phyloP scores from a whole-genome alignment of 148 eudicot genomes.

The Cornus suecica region DNA sequence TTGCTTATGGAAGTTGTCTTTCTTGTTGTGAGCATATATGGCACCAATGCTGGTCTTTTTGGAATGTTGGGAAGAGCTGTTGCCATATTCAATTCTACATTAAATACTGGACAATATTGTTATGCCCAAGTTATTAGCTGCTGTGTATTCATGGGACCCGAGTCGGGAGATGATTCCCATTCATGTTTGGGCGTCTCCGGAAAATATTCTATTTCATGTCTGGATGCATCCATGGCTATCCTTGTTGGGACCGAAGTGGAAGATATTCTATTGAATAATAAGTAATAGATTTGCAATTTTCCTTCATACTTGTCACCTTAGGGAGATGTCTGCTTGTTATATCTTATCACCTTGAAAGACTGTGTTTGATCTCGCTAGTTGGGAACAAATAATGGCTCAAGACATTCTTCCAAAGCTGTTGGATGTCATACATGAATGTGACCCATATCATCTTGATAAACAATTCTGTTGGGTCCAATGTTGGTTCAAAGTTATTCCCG shows the following conservation, averaged over 20 bases:
- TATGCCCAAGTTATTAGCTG: slow-evolving; percentile 72
- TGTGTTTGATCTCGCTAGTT: slow-evolving; percentile 74
- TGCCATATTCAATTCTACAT: slow-evolving; percentile 61
- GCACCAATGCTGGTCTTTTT: slow-evolving; percentile 72
- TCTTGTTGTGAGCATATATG: no score
- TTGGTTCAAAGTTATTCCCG: slow-evolving; percentile 72
- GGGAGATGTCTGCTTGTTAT: slow-evolving; percentile 64
- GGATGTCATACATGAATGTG: slow-evolving; percentile 59
- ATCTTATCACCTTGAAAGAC: slow-evolving; percentile 78
- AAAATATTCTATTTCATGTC: slow-evolving; percentile 67
- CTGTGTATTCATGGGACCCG: slow-evolving; percentile 84
- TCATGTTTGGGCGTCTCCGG: no score
- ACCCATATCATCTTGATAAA: slow-evolving; percentile 74
- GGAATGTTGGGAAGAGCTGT: slow-evolving; percentile 74
- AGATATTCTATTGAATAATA: slow-evolving; percentile 52
- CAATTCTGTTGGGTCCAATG: slow-evolving; percentile 62
- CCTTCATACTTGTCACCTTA: slow-evolving; percentile 85
- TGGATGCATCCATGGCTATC: slow-evolving; percentile 98
- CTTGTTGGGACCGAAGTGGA: slow-evolving; percentile 63
- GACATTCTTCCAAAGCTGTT: slow-evolving; percentile 69
- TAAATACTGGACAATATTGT: slow-evolving; percentile 61
- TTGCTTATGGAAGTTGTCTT: no score
- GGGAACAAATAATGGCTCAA: slow-evolving; percentile 81
- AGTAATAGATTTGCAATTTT: slow-evolving; percentile 58
- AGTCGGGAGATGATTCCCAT: slow-evolving; percentile 78